Evolutionary conservation across 495 filamentous ascomycete species (phyloP).

Genomic region (Rhypophila decipiens): DNA sequence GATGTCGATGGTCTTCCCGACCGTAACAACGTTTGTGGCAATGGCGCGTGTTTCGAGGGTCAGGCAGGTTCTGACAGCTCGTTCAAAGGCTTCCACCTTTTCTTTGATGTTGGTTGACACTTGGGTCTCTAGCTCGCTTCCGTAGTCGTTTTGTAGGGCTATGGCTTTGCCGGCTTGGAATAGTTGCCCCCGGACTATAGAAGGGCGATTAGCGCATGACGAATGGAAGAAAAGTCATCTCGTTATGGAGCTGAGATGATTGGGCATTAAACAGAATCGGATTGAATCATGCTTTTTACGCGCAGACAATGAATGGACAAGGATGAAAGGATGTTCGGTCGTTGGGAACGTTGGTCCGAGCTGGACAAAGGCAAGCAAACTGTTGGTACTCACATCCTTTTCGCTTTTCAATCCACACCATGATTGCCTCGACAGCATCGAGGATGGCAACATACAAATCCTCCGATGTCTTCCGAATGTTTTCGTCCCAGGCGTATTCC

Average conservation of each 20-base stretch:
- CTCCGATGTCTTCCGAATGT: neutral
- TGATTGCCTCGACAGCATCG: slow-evolving; percentile 1
- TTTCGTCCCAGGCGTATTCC: neutral
- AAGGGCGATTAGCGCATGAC: neutral
- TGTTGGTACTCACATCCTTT: too few relatives aligned
- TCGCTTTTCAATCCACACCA: neutral
- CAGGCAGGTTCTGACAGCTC: neutral
- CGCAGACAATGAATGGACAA: neutral
- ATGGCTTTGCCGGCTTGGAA: neutral
- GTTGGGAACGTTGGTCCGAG: too few relatives aligned
- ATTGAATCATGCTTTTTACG: too few relatives aligned
- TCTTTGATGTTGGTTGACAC: neutral
- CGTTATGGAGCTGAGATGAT: too few relatives aligned
- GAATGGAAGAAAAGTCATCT: too few relatives aligned
- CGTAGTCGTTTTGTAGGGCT: neutral
- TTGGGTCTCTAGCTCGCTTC: neutral
- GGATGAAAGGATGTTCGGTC: too few relatives aligned
- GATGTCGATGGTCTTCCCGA: neutral
- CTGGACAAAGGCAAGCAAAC: too few relatives aligned
- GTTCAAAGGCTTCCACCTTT: slow-evolving; percentile 1
- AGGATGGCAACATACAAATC: neutral
- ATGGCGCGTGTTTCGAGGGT: neutral
- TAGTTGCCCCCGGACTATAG: neutral
- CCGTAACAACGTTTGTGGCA: neutral
- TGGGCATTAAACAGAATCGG: too few relatives aligned